These are phyloP conservation scores for Podospora pseudocomata DNA, from an alignment of 495 filamentous ascomycete species.

Conservation along the genomic window DNA sequence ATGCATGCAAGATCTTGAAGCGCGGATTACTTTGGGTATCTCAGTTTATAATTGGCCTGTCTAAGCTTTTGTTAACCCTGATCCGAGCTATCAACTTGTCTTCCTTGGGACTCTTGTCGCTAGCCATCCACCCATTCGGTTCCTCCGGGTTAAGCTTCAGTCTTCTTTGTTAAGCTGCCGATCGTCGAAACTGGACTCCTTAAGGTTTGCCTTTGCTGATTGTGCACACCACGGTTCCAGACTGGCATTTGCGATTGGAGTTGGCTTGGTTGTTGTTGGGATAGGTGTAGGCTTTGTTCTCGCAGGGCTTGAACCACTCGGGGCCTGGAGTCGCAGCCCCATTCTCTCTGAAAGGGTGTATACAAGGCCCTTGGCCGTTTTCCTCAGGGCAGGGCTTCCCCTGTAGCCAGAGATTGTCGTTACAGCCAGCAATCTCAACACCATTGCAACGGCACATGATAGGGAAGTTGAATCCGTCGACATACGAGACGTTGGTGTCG, in stretches of 20 bases:
- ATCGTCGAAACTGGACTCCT: too few relatives aligned
- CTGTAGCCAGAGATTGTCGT: background rate
- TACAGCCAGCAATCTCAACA: background rate
- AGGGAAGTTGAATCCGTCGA: background rate
- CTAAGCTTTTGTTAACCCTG: too few relatives aligned
- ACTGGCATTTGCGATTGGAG: constrained; percentile 2
- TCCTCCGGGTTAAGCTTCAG: too few relatives aligned
- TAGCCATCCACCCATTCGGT: too few relatives aligned
- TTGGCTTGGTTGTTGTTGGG: background rate
- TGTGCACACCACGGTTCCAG: background rate
- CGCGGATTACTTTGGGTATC: too few relatives aligned
- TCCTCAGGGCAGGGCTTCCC: background rate
- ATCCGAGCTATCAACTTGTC: too few relatives aligned
- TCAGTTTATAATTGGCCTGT: too few relatives aligned
- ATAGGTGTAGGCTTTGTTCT: background rate
- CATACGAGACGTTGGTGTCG: constrained; percentile 1
- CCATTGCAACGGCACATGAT: background rate
- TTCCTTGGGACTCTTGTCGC: too few relatives aligned
- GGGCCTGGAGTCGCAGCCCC: background rate
- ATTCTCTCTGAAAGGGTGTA: background rate
- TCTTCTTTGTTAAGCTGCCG: too few relatives aligned
- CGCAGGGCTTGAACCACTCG: background rate
- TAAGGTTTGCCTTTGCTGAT: too few relatives aligned
- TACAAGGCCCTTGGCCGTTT: background rate
- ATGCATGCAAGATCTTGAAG: too few relatives aligned